Evolutionary conservation across 805 yeast species (phyloP).

Genomic region (Saccharomyces jurei): DNA sequence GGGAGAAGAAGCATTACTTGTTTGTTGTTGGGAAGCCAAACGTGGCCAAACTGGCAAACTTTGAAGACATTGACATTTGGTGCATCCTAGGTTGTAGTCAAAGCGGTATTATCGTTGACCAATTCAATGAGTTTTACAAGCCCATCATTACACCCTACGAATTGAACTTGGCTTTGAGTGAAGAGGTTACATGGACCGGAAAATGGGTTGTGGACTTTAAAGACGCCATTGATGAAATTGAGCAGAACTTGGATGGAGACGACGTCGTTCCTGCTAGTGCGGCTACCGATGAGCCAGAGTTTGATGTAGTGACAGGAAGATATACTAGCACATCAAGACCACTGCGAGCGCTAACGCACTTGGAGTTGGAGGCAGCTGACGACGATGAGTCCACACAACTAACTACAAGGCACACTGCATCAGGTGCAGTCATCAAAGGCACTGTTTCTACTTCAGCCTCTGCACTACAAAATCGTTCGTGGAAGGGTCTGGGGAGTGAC

Average conservation of each 20-base stretch:
- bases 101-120: constrained; percentile 82
- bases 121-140: constrained; percentile 69
- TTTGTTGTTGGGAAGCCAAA: constrained; percentile 98
- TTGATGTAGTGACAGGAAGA: constrained; percentile 82
- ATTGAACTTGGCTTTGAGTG: constrained; percentile 66
- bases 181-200: constrained; percentile 83
- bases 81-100: constrained; percentile 90
- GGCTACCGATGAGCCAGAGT: constrained; percentile 45
- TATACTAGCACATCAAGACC: constrained; percentile 67
- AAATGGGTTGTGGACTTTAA: constrained; percentile 83
- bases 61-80: constrained; percentile 92
- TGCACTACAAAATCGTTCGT: constrained; percentile 58
- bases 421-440: constrained; percentile 55
- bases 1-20: constrained; percentile 86
- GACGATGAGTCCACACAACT: constrained; percentile 29
- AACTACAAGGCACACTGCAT: constrained; percentile 45
- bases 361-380: constrained; percentile 45
- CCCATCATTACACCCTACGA: constrained; percentile 95
- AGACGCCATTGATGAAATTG: constrained; percentile 36
- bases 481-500: constrained; percentile 93
- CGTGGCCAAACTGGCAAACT: constrained; percentile 92
- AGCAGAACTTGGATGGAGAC: constrained; percentile 22
- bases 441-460: constrained; percentile 87
- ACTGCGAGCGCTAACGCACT: constrained; percentile 54
- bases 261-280: constrained; percentile 8